These are phyloP conservation scores for Staphylotrichum tortipilum DNA, from an alignment of 495 filamentous ascomycete species.

Conservation along the genomic window DNA sequence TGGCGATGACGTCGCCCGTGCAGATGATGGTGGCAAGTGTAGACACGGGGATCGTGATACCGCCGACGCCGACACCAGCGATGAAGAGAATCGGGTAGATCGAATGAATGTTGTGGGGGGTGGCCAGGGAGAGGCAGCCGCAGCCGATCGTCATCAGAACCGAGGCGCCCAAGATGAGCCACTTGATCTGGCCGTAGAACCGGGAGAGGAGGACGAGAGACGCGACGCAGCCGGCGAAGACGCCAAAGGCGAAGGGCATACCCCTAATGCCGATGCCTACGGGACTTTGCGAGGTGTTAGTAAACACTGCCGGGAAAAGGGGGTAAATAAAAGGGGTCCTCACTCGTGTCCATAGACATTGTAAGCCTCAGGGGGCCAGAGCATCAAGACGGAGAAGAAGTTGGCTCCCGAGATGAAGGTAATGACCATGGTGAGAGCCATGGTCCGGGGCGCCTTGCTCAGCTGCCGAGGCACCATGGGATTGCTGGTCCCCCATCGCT, in stretches of 20 bases:
- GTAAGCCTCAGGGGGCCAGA: conserved; percentile 68
- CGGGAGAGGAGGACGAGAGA: conserved; percentile 52
- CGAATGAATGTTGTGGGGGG: conserved; percentile 49
- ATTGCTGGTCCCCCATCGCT: conserved; percentile 51
- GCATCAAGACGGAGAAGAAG: conserved; percentile 65
- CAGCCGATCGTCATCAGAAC: conserved; percentile 64
- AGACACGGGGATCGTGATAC: conserved; percentile 59
- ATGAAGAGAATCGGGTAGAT: conserved; percentile 56
- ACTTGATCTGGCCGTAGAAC: conserved; percentile 54
- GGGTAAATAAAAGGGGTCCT: conserved; percentile 1
- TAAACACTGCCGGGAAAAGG: not conserved
- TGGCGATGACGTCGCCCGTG: conserved; percentile 64
- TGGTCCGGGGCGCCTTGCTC: conserved; percentile 53
- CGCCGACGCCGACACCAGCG: conserved; percentile 62
- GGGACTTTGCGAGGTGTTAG: conserved; percentile 27
- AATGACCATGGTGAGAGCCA: conserved; percentile 58
- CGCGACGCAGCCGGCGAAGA: conserved; percentile 53
- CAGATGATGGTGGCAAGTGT: conserved; percentile 58
- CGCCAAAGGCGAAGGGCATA: conserved; percentile 56
- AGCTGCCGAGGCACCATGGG: conserved; percentile 60
- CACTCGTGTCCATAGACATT: conserved; percentile 63
- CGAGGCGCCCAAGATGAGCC: conserved; percentile 53
- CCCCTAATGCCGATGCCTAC: conserved; percentile 58
- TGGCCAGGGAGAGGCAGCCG: conserved; percentile 50
- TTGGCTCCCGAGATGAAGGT: conserved; percentile 68